These are phyloP conservation scores for Oemleria cerasiformis DNA, from an alignment of 306 rosid genomes.

Conservation along the genomic window DNA sequence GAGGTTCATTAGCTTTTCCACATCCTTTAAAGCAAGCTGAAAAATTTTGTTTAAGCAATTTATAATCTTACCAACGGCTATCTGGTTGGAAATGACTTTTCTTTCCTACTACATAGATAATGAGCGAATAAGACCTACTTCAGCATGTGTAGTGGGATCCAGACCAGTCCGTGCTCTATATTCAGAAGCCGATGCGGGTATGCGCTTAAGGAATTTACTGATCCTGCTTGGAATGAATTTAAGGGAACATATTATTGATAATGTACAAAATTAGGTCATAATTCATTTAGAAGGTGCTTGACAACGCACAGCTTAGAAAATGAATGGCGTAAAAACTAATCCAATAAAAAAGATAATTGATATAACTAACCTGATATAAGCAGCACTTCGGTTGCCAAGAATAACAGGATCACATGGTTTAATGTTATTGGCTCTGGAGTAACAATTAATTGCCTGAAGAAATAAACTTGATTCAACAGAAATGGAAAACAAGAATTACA, in stretches of 20 bases:
- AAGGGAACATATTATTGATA: constrained; percentile 21
- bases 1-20: constrained; percentile 61
- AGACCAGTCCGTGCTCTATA: constrained; percentile 76
- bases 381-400: constrained; percentile 74
- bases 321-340: not conserved
- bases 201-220: constrained; percentile 56
- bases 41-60: constrained; percentile 16
- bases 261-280: constrained; percentile 27
- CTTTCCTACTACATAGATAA: constrained; percentile 20
- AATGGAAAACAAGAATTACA: constrained; percentile 14
- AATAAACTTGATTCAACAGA: constrained; percentile 22
- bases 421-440: constrained; percentile 78
- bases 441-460: constrained; percentile 76
- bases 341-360: constrained; percentile 4
- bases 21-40: constrained; percentile 97
- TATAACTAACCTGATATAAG: constrained; percentile 72
- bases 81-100: constrained; percentile 19
- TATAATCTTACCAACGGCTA: constrained; percentile 11
- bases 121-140: constrained; percentile 49
- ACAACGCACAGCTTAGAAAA: not conserved
- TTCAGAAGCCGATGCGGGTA: constrained; percentile 82
- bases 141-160: constrained; percentile 94
- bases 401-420: constrained; percentile 76
- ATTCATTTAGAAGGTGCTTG: constrained; percentile 5
- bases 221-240: constrained; percentile 52